Conservation (phyloP, 1,139 yeast genomes). For the Diutina mesorugosa region DNA sequence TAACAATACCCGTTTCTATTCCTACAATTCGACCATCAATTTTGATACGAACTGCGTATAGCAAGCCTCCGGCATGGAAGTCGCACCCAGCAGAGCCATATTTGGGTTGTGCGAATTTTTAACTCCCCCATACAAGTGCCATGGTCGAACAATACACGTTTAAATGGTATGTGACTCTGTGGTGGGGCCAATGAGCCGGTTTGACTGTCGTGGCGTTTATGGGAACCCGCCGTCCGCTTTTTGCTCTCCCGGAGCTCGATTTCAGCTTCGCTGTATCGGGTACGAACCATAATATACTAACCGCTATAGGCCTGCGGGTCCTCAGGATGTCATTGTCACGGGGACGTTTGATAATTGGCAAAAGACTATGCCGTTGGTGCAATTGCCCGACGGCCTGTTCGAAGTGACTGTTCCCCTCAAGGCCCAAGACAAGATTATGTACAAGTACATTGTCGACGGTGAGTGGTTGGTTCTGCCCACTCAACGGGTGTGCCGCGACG, state of each 20-base stretch:
- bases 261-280: too few relatives aligned
- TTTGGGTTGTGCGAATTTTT: constrained; percentile 1
- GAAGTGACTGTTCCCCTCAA: constrained; percentile 45
- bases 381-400: constrained; percentile 48
- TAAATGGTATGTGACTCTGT: constrained; percentile 11
- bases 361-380: constrained; percentile 42
- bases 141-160: constrained; percentile 8
- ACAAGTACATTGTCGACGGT: constrained; percentile 69
- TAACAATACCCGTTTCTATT: background rate
- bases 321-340: constrained; percentile 57
- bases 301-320: constrained; percentile 53
- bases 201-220: background rate
- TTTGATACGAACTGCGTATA: background rate
- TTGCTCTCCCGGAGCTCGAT: background rate
- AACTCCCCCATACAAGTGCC: background rate
- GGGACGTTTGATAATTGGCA: constrained; percentile 75
- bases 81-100: background rate
- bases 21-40: background rate
- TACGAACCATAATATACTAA: background rate
- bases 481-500: constrained; percentile 34
- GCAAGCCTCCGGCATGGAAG: constrained; percentile 1
- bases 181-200: background rate
- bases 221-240: background rate
- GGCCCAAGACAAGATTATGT: constrained; percentile 27
- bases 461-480: constrained; percentile 43